A percentile compares a stretch with the other conserved stretches of the same genome.
Evolutionary conservation across 352 stramenopile species (phyloP).

Genomic region (Pythium phragmitis): DNA sequence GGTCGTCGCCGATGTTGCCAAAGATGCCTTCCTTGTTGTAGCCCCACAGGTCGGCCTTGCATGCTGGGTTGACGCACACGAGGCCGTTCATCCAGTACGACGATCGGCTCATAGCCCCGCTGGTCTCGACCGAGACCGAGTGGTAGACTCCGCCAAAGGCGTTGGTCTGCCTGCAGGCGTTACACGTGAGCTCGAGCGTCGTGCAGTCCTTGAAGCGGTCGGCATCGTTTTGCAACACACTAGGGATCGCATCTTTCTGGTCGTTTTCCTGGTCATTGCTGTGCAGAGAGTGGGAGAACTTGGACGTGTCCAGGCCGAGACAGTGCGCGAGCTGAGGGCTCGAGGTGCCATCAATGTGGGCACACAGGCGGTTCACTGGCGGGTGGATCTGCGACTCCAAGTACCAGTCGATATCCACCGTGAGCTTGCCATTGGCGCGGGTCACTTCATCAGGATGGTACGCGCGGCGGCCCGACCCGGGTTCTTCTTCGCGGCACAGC

Average conservation of each 20-base stretch:
- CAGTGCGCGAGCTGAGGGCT: constrained; percentile 93
- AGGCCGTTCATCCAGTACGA: constrained; percentile 47
- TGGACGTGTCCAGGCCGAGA: constrained; percentile 95
- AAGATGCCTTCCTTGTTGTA: constrained; percentile 78
- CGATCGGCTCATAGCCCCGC: background rate
- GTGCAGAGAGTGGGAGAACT: constrained; percentile 90
- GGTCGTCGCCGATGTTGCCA: constrained; percentile 68
- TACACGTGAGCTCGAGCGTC: constrained; percentile 74
- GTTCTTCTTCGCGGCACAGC: constrained; percentile 90
- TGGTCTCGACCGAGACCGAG: constrained; percentile 17
- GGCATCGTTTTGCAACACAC: constrained; percentile 81
- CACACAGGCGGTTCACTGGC: constrained; percentile 96
- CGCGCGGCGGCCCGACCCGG: constrained; percentile 62
- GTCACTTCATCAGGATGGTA: constrained; percentile 89
- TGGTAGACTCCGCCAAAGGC: constrained; percentile 75
- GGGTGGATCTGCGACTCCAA: constrained; percentile 96
- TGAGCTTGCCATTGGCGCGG: constrained; percentile 74
- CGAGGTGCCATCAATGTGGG: constrained; percentile 98
- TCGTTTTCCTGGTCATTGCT: constrained; percentile 86
- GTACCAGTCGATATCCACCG: constrained; percentile 97
- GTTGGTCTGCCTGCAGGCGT: constrained; percentile 58
- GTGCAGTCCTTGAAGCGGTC: constrained; percentile 89
- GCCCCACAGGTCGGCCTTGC: constrained; percentile 80
- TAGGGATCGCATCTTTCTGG: constrained; percentile 82
- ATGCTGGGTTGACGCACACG: constrained; percentile 60